Evolutionary conservation across 108 stramenopile genomes (phyloP).

Genomic region (Cyclotella choctawhatcheeana): DNA sequence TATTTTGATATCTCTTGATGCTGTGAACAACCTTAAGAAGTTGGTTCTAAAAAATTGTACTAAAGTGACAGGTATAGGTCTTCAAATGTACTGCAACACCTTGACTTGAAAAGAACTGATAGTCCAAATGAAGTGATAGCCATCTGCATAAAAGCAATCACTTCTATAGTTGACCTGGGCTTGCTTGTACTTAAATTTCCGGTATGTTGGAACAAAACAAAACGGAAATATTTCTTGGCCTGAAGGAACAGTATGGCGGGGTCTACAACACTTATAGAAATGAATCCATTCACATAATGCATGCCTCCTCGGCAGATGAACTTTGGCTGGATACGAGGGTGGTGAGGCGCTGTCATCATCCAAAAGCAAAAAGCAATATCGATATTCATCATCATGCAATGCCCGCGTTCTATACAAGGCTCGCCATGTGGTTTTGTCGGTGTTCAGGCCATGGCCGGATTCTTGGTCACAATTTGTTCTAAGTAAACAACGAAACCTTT

Average conservation of each 20-base stretch:
- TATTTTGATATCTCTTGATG: background rate
- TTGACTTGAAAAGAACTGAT: background rate
- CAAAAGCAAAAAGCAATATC: too few relatives aligned
- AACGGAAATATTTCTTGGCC: background rate
- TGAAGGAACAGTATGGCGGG: slow-evolving; percentile 8
- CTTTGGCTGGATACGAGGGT: too few relatives aligned
- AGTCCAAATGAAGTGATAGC: background rate
- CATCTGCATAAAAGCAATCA: background rate
- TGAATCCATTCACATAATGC: too few relatives aligned
- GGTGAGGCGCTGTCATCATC: too few relatives aligned
- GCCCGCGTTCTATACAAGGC: too few relatives aligned
- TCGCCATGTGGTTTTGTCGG: too few relatives aligned
- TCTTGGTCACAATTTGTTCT: too few relatives aligned
- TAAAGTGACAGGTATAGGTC: background rate
- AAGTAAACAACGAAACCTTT: too few relatives aligned
- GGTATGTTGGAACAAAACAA: background rate
- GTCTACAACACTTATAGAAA: too few relatives aligned
- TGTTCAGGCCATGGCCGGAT: too few relatives aligned
- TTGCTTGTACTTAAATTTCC: background rate
- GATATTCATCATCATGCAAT: too few relatives aligned
- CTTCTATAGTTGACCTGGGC: background rate
- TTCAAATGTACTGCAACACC: background rate
- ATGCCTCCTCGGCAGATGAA: too few relatives aligned
- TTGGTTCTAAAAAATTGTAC: background rate
- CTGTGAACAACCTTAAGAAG: background rate